Conservation (phyloP, 2,329 filamentous ascomycete genomes). For the Bisporella sp. region DNA sequence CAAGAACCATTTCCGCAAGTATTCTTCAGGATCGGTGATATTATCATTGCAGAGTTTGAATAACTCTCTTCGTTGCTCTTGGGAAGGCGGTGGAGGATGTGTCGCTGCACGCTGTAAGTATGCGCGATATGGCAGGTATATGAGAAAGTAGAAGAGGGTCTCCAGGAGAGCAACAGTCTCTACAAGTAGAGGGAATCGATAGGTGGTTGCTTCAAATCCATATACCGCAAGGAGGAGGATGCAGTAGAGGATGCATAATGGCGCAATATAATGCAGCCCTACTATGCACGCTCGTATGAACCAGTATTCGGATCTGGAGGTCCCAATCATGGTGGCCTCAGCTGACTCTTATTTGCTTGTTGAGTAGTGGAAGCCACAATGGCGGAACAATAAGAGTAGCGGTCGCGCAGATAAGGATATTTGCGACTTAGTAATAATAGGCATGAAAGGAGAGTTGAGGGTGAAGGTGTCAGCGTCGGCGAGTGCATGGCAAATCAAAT, state of each 20-base stretch:
- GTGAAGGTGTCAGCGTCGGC: no score
- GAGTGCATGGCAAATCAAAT: no score
- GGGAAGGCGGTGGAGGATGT: slow-evolving; percentile 39
- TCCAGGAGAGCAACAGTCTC: slow-evolving; percentile 42
- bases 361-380: no score
- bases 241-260: slow-evolving; percentile 40
- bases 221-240: slow-evolving; percentile 28
- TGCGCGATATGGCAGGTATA: slow-evolving; percentile 45
- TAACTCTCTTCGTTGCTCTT: slow-evolving; percentile 39
- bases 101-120: slow-evolving; percentile 43
- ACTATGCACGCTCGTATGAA: slow-evolving; percentile 41
- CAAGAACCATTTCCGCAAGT: slow-evolving; percentile 51
- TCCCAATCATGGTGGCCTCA: slow-evolving; percentile 27
- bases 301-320: slow-evolving; percentile 22
- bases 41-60: slow-evolving; percentile 44
- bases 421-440: no score
- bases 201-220: slow-evolving; percentile 22
- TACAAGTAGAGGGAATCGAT: slow-evolving; percentile 21
- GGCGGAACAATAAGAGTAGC: no score
- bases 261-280: slow-evolving; percentile 40
- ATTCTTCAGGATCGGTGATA: slow-evolving; percentile 44
- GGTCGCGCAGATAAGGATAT: no score
- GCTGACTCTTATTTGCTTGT: no score
- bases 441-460: no score
- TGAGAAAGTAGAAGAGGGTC: slow-evolving; percentile 43